Percentiles rank a stretch among this genome's conserved stretches.
Evolutionary conservation across 306 rosid genomes (phyloP).

Genomic region (Gastrolobium bilobum): DNA sequence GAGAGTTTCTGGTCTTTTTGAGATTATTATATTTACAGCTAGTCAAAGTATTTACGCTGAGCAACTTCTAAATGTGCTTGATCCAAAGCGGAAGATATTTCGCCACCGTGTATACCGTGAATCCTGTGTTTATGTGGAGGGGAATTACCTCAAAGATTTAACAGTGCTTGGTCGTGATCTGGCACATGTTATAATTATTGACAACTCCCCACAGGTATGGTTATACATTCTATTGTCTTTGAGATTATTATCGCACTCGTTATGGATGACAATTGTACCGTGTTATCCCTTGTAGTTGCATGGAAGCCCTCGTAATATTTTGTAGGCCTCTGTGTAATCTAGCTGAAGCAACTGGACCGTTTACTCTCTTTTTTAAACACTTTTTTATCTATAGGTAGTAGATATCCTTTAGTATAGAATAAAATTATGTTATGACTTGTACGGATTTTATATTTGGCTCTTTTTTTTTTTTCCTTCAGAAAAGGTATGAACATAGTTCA

Average conservation of each 20-base stretch:
- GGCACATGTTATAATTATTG: slow-evolving; percentile 82
- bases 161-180: slow-evolving; percentile 98
- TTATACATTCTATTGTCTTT: background rate
- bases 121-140: slow-evolving; percentile 96
- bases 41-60: slow-evolving; percentile 99
- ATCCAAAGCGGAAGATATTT: slow-evolving; percentile 94
- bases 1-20: slow-evolving; percentile 78
- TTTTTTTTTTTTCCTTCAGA: background rate
- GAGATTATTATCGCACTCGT: slow-evolving; percentile 7
- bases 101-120: slow-evolving; percentile 97
- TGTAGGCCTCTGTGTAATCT: slow-evolving; percentile 17
- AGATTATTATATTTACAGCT: slow-evolving; percentile 96
- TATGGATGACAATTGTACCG: background rate
- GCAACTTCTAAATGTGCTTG: slow-evolving; percentile 94
- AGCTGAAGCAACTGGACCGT: slow-evolving; percentile 7
- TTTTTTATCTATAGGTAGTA: background rate
- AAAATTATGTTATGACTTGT: slow-evolving; percentile 2
- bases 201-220: slow-evolving; percentile 96
- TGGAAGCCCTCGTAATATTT: background rate
- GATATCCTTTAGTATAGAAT: slow-evolving; percentile 14
- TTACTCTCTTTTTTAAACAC: slow-evolving; percentile 3
- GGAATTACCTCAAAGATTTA: slow-evolving; percentile 95
- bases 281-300: background rate
- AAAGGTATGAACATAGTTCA: background rate
- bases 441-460: background rate